Evolutionary conservation across 2,329 filamentous ascomycete species (phyloP), one percentile per base, ranked within the genome.

Genomic region (Cladosporium sp.): DNA sequence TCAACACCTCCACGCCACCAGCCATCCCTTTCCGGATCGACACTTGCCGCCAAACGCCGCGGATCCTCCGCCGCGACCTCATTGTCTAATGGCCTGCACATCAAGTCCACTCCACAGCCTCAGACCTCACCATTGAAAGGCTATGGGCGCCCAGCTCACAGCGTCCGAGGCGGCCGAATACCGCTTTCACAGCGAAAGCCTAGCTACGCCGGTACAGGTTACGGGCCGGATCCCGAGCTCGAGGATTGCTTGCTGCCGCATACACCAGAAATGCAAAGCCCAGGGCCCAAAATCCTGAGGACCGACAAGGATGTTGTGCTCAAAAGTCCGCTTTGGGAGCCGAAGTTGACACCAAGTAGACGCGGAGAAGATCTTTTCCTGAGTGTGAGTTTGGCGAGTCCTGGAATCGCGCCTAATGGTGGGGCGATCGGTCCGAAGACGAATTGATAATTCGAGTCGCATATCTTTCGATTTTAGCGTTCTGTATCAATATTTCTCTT

Each of bases 321-420:
- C 41, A 57, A 57, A 47, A 65, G 62, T 53, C 80, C 81, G 0
- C 74, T 75, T 1, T 84, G 82, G 81, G 72, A 82, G 57, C 83
- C 83, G 3, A 78, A 76, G 56, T 60, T 88, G 58, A 88, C 84
- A 39, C 85, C 85, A 2, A 83, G 80, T 50, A 71, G 82, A 53
- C 74, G 80, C 42, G 84, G 85, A 0, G 79, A 84, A 20, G 83
- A 87, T 62, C 61, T 88, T 52, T 84, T 78, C 35, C 60, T 76
- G 38, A 64, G 63, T 29, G 72, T 76, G 7, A 60, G 59, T 16
- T 49, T 63, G 32, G 61, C 55, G 32, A 61, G 58, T 45, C 58
- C 62, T 32, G 36, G 12, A 13, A n/a, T 35, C 12, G 49, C 18
- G 27, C 46, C 38, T 22, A 16, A 16, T 27, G 32, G 18, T 7